Evolutionary conservation across 495 filamentous ascomycete species (phyloP).

Genomic region (Annulohypoxylon stygium): DNA sequence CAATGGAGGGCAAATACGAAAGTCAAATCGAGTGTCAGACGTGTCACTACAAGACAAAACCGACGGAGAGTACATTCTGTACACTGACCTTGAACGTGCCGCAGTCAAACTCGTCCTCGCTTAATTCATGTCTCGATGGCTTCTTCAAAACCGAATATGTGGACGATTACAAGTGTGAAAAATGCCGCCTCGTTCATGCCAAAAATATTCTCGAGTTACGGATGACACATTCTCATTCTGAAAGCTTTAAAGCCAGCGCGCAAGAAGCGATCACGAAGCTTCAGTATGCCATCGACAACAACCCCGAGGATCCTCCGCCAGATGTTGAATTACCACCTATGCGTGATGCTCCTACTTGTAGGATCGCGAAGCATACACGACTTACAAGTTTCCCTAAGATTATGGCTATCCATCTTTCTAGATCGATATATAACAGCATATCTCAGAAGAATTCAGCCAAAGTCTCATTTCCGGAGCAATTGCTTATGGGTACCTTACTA

Average conservation of each 20-base stretch:
- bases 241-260: slow-evolving; percentile 61
- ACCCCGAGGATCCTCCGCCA: slow-evolving; percentile 81
- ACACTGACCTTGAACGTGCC: slow-evolving; percentile 93
- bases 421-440: slow-evolving; percentile 86
- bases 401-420: slow-evolving; percentile 89
- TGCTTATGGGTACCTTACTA: slow-evolving; percentile 84
- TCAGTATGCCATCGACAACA: slow-evolving; percentile 72
- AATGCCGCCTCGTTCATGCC: slow-evolving; percentile 87
- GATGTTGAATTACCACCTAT: slow-evolving; percentile 81
- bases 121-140: slow-evolving; percentile 83
- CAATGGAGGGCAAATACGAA: slow-evolving; percentile 86
- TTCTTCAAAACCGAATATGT: slow-evolving; percentile 96
- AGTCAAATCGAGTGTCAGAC: slow-evolving; percentile 93
- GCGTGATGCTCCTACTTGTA: slow-evolving; percentile 79
- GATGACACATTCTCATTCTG: slow-evolving; percentile 57
- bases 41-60: slow-evolving; percentile 89
- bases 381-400: slow-evolving; percentile 89
- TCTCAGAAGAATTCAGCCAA: slow-evolving; percentile 95
- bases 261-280: slow-evolving; percentile 65
- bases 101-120: slow-evolving; percentile 66
- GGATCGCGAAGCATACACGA: slow-evolving; percentile 86
- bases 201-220: slow-evolving; percentile 53
- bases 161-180: slow-evolving; percentile 96
- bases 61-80: slow-evolving; percentile 86
- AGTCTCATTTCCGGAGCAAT: slow-evolving; percentile 86